A percentile compares a stretch with the other conserved stretches of the same genome.
These are phyloP conservation scores for Chaetomium tenue DNA, from an alignment of 495 filamentous ascomycete species.

Conservation along the genomic window DNA sequence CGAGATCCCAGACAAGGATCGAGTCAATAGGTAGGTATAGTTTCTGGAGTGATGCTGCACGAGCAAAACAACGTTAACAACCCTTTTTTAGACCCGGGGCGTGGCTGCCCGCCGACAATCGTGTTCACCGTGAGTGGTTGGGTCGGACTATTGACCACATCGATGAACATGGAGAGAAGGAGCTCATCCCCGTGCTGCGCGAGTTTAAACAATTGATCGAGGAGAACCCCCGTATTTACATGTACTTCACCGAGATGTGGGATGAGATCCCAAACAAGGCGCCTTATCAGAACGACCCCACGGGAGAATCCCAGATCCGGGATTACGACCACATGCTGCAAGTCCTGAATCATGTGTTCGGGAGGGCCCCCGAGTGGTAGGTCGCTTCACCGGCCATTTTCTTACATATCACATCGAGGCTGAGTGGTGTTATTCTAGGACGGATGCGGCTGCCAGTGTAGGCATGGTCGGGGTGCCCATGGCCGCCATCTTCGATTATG, in stretches of 20 bases:
- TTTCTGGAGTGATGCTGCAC: not conserved
- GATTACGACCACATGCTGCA: constrained; percentile 64
- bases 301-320: constrained; percentile 57
- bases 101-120: constrained; percentile 56
- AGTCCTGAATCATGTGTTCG: constrained; percentile 63
- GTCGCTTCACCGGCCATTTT: not conserved
- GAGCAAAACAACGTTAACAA: constrained; percentile 14
- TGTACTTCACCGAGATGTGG: constrained; percentile 63
- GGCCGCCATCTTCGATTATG: constrained; percentile 68
- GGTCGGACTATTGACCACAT: constrained; percentile 46
- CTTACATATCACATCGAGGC: not conserved
- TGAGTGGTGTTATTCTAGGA: constrained; percentile 33
- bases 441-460: constrained; percentile 48
- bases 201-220: constrained; percentile 53
- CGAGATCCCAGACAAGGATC: constrained; percentile 45
- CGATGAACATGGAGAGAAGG: constrained; percentile 40
- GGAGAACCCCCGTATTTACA: constrained; percentile 45
- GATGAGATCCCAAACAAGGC: constrained; percentile 59
- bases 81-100: constrained; percentile 39
- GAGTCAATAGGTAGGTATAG: constrained; percentile 36
- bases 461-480: constrained; percentile 68
- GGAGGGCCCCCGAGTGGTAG: constrained; percentile 56
- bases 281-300: constrained; percentile 60
- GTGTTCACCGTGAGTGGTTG: constrained; percentile 52
- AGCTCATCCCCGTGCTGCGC: constrained; percentile 47